Base-by-base conservation (phyloP, 148 eudicot genomes). In the Pouteria glomerata region DNA sequence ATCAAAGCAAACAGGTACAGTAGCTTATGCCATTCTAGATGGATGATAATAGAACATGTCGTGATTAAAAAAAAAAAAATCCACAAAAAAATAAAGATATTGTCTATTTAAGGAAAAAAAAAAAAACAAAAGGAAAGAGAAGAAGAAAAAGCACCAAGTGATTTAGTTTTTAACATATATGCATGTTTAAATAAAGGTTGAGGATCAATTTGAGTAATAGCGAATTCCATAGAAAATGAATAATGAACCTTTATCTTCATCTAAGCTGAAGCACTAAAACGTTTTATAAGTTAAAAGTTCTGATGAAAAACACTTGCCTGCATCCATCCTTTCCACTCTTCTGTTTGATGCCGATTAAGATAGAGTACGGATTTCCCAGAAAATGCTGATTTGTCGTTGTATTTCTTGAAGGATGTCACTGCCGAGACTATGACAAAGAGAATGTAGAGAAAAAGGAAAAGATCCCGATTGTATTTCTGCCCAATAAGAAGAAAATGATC, bases 331-430 rank as follows among this genome's bases (percentile, higher is more conserved):
- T 52, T 52, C 57, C 57, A 52, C 57, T 52, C 57, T 52, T 52
- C 98, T 74, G 96, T 93, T 80, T 93, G 98, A 72, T 93, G 94
- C n/a, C 98, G 90, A 74, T 93, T 93, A 42, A 93, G 88, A 75
- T 90, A 93, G 52, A 90, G 90, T 19, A 93, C 63, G 52, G 92
- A 65, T 81, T 90, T 93, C 74, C 98, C 98, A 70, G 94, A 85
- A 71, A 93, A 88, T 66, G 89, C 84, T 79, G 98, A 88, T 76
- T 93, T 90, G 71, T 90, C 98, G 76, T 86, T 82, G 70, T 90
- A 96, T 76, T 86, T 93, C 94, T 87, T 93, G 55, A 88, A 77
- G 68, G 96, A 87, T 70, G 98, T 87, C 87, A 85, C 85, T 69
- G 90, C 93, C 56, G 94, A 90, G 75, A 82, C 94, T 63, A 88